Evolutionary conservation across 78 protist species (phyloP).

Genomic region (Isochrysis galbana): DNA sequence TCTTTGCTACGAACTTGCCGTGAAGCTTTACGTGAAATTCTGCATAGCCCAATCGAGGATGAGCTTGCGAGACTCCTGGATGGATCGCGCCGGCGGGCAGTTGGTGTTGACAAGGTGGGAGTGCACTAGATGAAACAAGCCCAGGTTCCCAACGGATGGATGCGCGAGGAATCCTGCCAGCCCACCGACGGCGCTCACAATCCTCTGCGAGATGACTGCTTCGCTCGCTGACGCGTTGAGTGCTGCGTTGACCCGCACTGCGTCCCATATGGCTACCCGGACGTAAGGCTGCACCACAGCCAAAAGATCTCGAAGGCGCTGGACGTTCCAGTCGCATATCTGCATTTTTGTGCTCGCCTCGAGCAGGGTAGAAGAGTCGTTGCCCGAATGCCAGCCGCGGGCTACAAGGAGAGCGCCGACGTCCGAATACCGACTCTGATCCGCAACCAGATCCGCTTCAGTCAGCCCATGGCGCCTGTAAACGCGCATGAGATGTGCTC

Average conservation of each 20-base stretch:
- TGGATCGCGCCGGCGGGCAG: not conserved
- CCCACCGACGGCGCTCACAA: not conserved
- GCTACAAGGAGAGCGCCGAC: not conserved
- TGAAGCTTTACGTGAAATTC: too few relatives aligned
- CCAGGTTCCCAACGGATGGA: not conserved
- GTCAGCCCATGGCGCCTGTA: not conserved
- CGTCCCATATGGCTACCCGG: not conserved
- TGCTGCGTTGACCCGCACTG: not conserved
- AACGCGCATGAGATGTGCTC: not conserved
- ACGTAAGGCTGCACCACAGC: not conserved
- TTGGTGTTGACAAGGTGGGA: not conserved
- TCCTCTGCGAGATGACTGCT: not conserved
- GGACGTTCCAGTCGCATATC: not conserved
- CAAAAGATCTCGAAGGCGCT: not conserved
- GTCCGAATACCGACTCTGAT: not conserved
- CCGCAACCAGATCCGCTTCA: not conserved
- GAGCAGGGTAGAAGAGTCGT: not conserved
- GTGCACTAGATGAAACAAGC: not conserved
- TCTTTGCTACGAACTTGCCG: too few relatives aligned
- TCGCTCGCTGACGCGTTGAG: not conserved
- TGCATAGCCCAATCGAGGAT: not conserved
- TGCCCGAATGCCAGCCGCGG: not conserved
- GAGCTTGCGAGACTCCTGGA: not conserved
- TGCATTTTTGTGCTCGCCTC: too few relatives aligned
- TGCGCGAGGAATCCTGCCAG: not conserved